These are phyloP conservation scores for Patellaria atrata DNA, from an alignment of 495 filamentous ascomycete genomes.

Conservation along the genomic window DNA sequence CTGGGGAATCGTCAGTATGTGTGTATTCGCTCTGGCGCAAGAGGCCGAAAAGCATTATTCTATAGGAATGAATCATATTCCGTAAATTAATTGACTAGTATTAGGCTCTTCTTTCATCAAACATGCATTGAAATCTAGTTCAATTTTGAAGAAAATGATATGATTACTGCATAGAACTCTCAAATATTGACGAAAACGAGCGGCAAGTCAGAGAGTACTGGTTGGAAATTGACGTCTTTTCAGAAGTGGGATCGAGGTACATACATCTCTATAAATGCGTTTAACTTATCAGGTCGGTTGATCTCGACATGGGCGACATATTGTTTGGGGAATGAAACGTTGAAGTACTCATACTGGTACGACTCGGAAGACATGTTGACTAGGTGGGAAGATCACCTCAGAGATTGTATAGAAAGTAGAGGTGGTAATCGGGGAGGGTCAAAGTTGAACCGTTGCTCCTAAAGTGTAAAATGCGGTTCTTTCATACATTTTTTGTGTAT, in stretches of 20 bases:
- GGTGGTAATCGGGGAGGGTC: no score
- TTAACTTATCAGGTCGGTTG: constrained; percentile 78
- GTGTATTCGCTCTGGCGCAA: no score
- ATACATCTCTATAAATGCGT: constrained; percentile 68
- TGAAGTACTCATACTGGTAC: constrained; percentile 49
- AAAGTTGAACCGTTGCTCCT: no score
- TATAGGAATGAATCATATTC: no score
- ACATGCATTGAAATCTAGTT: not conserved
- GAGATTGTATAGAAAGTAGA: no score
- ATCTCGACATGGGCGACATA: constrained; percentile 88
- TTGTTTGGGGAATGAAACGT: constrained; percentile 51
- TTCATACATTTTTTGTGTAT: no score
- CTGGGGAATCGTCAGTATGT: constrained; percentile 29
- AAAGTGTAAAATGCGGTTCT: no score
- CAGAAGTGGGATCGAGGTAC: constrained; percentile 8
- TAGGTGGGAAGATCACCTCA: no score
- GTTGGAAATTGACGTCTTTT: not conserved
- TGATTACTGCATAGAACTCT: not conserved
- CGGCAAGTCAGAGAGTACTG: not conserved
- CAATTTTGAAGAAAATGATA: not conserved
- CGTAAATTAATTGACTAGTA: no score
- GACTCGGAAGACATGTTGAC: constrained; percentile 4
- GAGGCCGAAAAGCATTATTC: no score
- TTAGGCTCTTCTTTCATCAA: constrained; percentile 3
- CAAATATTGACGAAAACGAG: not conserved